Percentiles rank a stretch among this genome's conserved stretches.
Conservation (phyloP, 192 early-diverging fungal species). For the Obelidium mucronatum region DNA sequence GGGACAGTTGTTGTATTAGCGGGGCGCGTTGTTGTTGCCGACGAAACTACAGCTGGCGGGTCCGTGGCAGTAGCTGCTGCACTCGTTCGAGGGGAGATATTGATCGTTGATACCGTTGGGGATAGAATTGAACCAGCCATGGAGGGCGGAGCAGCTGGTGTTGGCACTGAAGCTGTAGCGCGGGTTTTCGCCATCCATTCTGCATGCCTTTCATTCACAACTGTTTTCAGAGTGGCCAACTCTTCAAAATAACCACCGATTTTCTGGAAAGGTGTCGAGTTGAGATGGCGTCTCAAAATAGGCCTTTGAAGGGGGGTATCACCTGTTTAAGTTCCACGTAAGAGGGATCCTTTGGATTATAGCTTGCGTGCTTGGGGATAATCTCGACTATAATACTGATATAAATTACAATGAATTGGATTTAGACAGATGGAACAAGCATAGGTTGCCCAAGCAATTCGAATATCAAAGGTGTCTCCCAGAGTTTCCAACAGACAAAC, state of each 20-base stretch:
- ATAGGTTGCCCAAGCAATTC: too few species aligned
- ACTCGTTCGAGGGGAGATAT: neutral
- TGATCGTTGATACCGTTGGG: neutral
- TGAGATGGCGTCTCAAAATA: neutral
- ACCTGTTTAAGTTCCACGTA: slow-evolving; percentile 23
- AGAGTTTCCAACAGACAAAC: too few species aligned
- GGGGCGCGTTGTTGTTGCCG: neutral
- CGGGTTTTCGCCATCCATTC: slow-evolving; percentile 14
- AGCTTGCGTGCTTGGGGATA: slow-evolving; percentile 43
- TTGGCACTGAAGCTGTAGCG: neutral
- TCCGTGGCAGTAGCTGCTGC: neutral
- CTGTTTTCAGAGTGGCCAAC: slow-evolving; percentile 41
- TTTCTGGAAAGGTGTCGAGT: slow-evolving; percentile 14
- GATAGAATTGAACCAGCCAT: neutral
- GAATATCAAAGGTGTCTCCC: too few species aligned
- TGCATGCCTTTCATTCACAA: slow-evolving; percentile 28
- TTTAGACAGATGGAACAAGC: too few species aligned
- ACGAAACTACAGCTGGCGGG: neutral
- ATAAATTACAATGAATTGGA: too few species aligned
- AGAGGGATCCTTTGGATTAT: slow-evolving; percentile 25
- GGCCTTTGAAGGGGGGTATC: slow-evolving; percentile 3
- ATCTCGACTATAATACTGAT: slow-evolving; percentile 48
- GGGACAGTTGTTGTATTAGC: neutral
- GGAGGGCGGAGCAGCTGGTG: neutral
- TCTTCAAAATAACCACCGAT: slow-evolving; percentile 15